These are phyloP conservation scores for Xylariaceae sp. DNA, from an alignment of 2,329 filamentous ascomycete species.

Conservation along the genomic window DNA sequence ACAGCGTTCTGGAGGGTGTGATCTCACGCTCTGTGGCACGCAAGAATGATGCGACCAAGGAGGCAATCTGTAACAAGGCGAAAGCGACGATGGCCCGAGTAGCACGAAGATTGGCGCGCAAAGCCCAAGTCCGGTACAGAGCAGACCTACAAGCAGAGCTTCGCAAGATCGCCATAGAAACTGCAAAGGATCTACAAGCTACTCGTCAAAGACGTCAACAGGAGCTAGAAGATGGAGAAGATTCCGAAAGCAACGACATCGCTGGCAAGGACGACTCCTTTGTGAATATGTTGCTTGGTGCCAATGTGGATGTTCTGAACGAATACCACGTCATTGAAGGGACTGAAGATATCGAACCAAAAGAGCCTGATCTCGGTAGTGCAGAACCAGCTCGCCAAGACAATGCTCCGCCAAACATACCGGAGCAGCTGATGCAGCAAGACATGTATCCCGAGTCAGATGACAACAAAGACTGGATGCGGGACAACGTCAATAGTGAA, in stretches of 20 bases:
- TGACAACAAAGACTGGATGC: not conserved
- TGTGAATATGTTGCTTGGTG: not conserved
- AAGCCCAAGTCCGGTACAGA: not conserved
- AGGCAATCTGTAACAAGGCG: not conserved
- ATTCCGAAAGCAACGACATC: not conserved
- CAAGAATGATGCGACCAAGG: not conserved
- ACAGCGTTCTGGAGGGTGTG: not conserved
- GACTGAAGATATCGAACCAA: not conserved
- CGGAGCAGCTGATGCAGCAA: not conserved
- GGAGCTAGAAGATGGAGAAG: too few species aligned
- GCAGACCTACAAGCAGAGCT: not conserved
- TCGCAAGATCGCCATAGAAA: not conserved
- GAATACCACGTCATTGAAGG: not conserved
- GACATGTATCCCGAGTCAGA: not conserved
- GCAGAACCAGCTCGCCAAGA: not conserved
- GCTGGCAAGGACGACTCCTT: not conserved
- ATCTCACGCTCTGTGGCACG: not conserved
- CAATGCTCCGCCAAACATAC: not conserved
- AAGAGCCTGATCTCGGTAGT: not conserved
- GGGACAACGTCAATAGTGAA: conserved; percentile 1
- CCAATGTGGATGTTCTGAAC: not conserved
- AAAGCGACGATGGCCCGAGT: not conserved
- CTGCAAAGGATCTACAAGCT: not conserved
- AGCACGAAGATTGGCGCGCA: not conserved
- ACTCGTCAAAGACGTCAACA: too few species aligned